Conservation (phyloP, 768 basidiomycete genomes). For the Naematelia encephala region DNA sequence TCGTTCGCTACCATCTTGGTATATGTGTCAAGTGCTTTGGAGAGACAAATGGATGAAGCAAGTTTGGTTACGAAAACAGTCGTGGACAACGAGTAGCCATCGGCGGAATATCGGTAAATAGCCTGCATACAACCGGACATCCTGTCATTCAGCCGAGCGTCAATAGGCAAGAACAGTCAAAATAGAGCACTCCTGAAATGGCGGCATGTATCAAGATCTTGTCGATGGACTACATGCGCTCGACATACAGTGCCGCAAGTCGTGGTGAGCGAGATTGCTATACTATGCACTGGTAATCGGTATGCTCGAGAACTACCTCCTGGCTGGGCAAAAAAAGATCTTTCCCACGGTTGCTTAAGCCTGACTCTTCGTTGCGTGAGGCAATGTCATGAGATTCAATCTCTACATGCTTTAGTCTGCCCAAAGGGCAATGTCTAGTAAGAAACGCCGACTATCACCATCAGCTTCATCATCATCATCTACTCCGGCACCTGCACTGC, state of each 20-base stretch:
- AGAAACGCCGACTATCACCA: constrained; percentile 27
- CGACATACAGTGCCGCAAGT: no score
- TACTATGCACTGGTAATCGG: no score
- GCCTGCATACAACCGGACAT: not conserved
- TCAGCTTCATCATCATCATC: constrained; percentile 25
- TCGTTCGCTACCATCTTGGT: constrained; percentile 21
- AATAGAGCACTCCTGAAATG: no score
- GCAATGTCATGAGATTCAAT: not conserved
- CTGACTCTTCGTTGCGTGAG: not conserved
- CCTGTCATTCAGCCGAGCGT: not conserved
- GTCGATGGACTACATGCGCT: no score
- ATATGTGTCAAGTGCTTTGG: not conserved
- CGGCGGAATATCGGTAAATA: not conserved
- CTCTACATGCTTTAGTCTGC: not conserved
- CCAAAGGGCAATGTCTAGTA: constrained; percentile 3
- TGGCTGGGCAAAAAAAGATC: no score
- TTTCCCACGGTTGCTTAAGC: not conserved
- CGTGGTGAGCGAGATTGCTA: no score
- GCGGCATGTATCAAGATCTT: no score
- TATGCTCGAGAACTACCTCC: no score
- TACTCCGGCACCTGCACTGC: constrained; percentile 9
- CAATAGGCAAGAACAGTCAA: no score
- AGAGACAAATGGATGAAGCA: no score
- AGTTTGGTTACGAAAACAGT: no score
- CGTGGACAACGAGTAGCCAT: not conserved